Evolutionary conservation across 495 filamentous ascomycete species (phyloP).

Genomic region (Podospora pseudocomata): DNA sequence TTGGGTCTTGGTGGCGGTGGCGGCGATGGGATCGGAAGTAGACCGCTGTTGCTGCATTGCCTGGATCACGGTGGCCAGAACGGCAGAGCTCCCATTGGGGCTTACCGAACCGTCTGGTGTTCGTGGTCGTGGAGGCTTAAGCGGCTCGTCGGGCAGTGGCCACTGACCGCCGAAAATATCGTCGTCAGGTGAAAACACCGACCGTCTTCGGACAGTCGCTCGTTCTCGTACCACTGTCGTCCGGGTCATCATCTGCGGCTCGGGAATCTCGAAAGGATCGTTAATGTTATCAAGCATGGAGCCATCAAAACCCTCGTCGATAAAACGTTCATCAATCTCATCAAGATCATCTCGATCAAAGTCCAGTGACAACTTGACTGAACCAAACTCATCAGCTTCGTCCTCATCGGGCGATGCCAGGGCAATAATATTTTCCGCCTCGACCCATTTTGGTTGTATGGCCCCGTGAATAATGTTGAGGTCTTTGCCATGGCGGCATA

Average conservation of each 20-base stretch:
- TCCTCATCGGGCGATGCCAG: slow-evolving; percentile 82
- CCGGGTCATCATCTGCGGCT: slow-evolving; percentile 39
- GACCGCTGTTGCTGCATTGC: slow-evolving; percentile 66
- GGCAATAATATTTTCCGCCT: slow-evolving; percentile 84
- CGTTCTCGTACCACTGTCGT: slow-evolving; percentile 44
- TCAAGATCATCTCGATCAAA: slow-evolving; percentile 33
- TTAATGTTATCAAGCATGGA: slow-evolving; percentile 32
- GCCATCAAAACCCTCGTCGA: slow-evolving; percentile 55
- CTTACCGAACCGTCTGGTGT: slow-evolving; percentile 37
- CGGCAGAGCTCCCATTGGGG: slow-evolving; percentile 51
- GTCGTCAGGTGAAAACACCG: slow-evolving; percentile 59
- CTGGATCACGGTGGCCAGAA: slow-evolving; percentile 70
- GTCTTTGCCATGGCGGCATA: slow-evolving; percentile 70
- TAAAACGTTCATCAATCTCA: slow-evolving; percentile 54
- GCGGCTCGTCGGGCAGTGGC: slow-evolving; percentile 35
- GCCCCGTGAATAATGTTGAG: slow-evolving; percentile 62
- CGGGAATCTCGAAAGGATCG: slow-evolving; percentile 36
- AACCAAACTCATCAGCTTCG: slow-evolving; percentile 33
- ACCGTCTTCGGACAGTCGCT: slow-evolving; percentile 45
- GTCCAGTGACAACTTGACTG: slow-evolving; percentile 26
- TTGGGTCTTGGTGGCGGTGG: slow-evolving; percentile 37
- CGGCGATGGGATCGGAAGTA: slow-evolving; percentile 45
- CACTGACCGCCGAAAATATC: slow-evolving; percentile 58
- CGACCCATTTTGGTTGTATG: slow-evolving; percentile 67
- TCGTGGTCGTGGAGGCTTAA: slow-evolving; percentile 31